Conservation (phyloP, 805 yeast genomes). For the Candida andamanensis region DNA sequence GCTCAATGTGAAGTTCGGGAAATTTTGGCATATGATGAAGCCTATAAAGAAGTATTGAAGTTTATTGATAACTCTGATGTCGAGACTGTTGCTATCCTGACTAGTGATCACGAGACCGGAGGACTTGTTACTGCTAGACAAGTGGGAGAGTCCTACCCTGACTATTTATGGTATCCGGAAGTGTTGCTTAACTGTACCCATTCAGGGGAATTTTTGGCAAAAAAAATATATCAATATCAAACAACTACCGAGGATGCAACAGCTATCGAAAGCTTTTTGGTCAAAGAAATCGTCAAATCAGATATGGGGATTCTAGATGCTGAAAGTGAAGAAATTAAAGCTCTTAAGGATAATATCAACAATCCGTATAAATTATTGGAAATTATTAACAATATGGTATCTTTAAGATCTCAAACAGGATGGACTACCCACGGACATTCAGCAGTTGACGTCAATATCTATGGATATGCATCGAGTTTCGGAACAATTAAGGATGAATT, state of each 20-base stretch:
- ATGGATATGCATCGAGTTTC: slow-evolving; percentile 64
- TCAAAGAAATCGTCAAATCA: slow-evolving; percentile 48
- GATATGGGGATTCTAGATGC: slow-evolving; percentile 65
- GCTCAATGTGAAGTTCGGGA: slow-evolving; percentile 92
- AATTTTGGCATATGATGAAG: slow-evolving; percentile 79
- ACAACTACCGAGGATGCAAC: slow-evolving; percentile 9
- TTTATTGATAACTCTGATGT: slow-evolving; percentile 62
- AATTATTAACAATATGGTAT: slow-evolving; percentile 63
- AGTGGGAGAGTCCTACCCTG: slow-evolving; percentile 64
- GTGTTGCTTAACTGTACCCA: slow-evolving; percentile 61
- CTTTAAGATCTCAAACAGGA: slow-evolving; percentile 83
- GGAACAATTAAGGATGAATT: slow-evolving; percentile 32
- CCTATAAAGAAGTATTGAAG: slow-evolving; percentile 65
- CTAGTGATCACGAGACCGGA: slow-evolving; percentile 95
- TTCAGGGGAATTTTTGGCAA: slow-evolving; percentile 66
- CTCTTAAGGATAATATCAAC: slow-evolving; percentile 14
- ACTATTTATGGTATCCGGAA: slow-evolving; percentile 79
- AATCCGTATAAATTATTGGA: slow-evolving; percentile 41
- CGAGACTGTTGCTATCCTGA: slow-evolving; percentile 74
- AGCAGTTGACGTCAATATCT: slow-evolving; percentile 92
- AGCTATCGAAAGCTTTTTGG: slow-evolving; percentile 41
- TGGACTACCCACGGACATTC: slow-evolving; percentile 97
- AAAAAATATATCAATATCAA: slow-evolving; percentile 32
- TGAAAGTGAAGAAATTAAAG: slow-evolving; percentile 44
- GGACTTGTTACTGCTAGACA: slow-evolving; percentile 84